Percentiles rank a stretch among this genome's conserved stretches.
phyloP scores from a whole-genome alignment of 1,139 yeast species.

The Geotrichum citri-aurantii region DNA sequence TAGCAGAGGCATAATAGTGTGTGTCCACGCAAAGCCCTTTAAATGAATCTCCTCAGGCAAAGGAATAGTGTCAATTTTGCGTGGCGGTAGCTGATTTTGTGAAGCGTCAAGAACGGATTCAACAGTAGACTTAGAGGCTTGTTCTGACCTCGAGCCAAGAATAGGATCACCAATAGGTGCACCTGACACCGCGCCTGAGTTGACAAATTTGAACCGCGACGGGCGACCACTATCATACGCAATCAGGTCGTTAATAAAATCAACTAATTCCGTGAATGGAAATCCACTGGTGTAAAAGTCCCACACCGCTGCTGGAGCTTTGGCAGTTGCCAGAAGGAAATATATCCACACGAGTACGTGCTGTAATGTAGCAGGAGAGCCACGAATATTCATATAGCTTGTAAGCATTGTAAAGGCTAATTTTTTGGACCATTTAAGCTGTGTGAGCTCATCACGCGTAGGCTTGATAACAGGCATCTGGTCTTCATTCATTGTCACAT shows the following conservation, averaged over 20 bases:
- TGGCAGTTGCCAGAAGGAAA: conserved; percentile 24
- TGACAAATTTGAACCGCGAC: not conserved
- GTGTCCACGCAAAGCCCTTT: conserved; percentile 19
- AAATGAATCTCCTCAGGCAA: conserved; percentile 22
- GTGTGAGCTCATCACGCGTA: not conserved
- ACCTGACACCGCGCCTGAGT: not conserved
- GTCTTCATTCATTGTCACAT: not conserved
- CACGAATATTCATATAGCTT: conserved; percentile 14
- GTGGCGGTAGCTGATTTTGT: conserved; percentile 15
- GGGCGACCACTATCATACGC: conserved; percentile 1
- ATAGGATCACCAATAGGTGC: not conserved
- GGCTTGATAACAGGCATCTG: conserved; percentile 1
- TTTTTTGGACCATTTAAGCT: conserved; percentile 9
- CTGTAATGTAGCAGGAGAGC: conserved; percentile 20
- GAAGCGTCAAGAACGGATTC: conserved; percentile 5
- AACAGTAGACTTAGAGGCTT: conserved; percentile 9
- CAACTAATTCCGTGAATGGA: conserved; percentile 15
- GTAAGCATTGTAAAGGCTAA: conserved; percentile 20
- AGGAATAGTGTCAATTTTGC: conserved; percentile 13
- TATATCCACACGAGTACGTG: conserved; percentile 28
- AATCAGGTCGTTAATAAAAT: conserved; percentile 8
- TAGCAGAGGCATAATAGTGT: conserved; percentile 19
- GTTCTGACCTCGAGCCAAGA: conserved; percentile 9
- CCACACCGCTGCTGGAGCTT: conserved; percentile 16
- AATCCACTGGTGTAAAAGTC: conserved; percentile 18